phyloP scores from a whole-genome alignment of 192 early-diverging fungal species.

The Mycoemilia scoparia region DNA sequence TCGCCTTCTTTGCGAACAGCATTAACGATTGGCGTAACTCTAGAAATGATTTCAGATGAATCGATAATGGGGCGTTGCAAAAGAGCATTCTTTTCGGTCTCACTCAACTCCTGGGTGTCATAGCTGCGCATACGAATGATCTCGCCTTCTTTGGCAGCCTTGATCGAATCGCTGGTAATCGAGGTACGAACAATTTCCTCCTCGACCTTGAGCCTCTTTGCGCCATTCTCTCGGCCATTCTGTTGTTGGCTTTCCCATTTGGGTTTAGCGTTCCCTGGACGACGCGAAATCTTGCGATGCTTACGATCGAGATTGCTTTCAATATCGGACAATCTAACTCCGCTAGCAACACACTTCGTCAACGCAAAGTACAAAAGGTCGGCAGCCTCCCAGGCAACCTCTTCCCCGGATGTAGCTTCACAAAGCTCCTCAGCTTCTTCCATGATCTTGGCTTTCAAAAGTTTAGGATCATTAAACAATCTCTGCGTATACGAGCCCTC shows the following conservation, averaged over 20 bases:
- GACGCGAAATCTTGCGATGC: conserved; percentile 65
- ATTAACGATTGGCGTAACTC: conserved; percentile 80
- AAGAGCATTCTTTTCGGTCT: conserved; percentile 35
- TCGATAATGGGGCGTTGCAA: conserved; percentile 84
- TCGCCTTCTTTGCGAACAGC: conserved; percentile 72
- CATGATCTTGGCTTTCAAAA: conserved; percentile 82
- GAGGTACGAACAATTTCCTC: conserved; percentile 15
- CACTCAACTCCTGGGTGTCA: conserved; percentile 28
- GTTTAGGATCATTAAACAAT: conserved; percentile 61
- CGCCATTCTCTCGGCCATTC: conserved; percentile 2
- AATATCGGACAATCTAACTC: conserved; percentile 67
- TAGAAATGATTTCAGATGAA: conserved; percentile 67
- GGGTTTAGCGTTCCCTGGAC: conserved; percentile 90
- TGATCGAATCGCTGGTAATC: conserved; percentile 13
- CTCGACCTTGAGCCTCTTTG: conserved; percentile 4
- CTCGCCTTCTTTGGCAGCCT: conserved; percentile 18
- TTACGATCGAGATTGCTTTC: conserved; percentile 71
- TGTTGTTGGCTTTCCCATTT: conserved; percentile 30
- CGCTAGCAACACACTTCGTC: conserved; percentile 62
- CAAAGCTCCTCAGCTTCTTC: conserved; percentile 92
- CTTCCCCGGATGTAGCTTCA: conserved; percentile 47
- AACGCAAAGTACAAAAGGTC: conserved; percentile 94
- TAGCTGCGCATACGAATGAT: conserved; percentile 62
- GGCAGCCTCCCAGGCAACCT: conserved; percentile 89
- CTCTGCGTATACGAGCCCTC: conserved; percentile 80